Percentiles rank a stretch among this genome's conserved stretches.
These are phyloP conservation scores for Lenwebbia sp. DNA, from an alignment of 345 rosid genomes.

Conservation along the genomic window DNA sequence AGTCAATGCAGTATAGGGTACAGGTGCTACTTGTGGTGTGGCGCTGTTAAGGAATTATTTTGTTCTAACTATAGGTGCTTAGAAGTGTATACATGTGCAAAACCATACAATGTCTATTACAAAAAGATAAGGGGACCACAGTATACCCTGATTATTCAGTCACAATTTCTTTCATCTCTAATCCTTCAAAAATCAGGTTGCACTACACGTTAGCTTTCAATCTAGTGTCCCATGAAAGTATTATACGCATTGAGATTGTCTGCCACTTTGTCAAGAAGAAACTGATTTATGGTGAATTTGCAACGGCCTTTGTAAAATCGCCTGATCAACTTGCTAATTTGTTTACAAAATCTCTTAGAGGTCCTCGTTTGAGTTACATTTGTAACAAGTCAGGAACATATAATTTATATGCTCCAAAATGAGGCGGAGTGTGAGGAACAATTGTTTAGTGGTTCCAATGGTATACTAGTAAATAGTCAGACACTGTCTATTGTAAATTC, in stretches of 20 bases:
- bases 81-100: not conserved
- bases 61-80: not conserved
- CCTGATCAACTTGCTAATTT: not conserved
- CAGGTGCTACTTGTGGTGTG: not conserved
- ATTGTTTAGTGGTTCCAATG: not conserved
- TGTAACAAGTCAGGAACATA: not conserved
- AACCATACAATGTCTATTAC: not conserved
- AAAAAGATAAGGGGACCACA: not conserved
- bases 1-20: not conserved
- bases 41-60: not conserved
- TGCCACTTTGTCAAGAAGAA: not conserved
- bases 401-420: not conserved
- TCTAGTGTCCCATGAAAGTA: not conserved
- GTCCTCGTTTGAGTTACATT: not conserved
- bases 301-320: not conserved
- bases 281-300: not conserved
- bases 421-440: not conserved
- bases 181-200: not conserved
- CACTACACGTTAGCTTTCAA: not conserved
- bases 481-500: not conserved
- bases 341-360: not conserved
- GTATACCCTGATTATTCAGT: not conserved
- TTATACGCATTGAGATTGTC: not conserved
- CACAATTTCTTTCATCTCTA: not conserved
- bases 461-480: not conserved